Evolutionary conservation across 129 eudicot species (phyloP), one percentile per base, ranked within the genome.

Genomic region (Escallonia herrerae): DNA sequence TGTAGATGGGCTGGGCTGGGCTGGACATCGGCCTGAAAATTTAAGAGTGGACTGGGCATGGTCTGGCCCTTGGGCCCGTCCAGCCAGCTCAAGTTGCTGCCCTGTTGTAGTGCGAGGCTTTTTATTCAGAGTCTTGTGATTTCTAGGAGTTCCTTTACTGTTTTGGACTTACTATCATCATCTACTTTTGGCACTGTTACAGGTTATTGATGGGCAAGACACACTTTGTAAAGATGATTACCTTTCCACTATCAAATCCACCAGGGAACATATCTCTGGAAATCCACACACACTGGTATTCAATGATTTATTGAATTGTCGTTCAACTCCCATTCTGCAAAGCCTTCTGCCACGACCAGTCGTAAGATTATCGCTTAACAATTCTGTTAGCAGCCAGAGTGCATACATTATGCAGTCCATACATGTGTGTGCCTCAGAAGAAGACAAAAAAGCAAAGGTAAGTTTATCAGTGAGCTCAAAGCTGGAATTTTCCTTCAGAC

Each of bases 151-250:
- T 1, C 49, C 9, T 45, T 45, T 45, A 45, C 49, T 45, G 9
- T 8, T 8, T 45, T 45, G 9, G 6, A 45, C 9, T 45, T 45
- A 0, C 49, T 45, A 53, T 53, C 58, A 11, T 6, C 14, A 9
- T 40, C 38, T 38, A 15, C 15, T 11, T 43, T 69, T 61, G 40
- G 40, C 41, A 40, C 56, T 59, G 69, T 52, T 69, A 15, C 79
- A 87, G 97, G 84, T 87, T 64, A 73, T 91, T 37, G 96, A 91
- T 76, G 95, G 86, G 67, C 76, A 77, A 66, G 82, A 82, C 53
- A 65, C 76, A 63, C 56, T 76, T 15, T 33, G 65, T 22, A 75
- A 79, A 64, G 81, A 74, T 55, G 72, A 62, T 70, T 77, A 74
- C 65, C 60, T 70, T 53, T 76, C 85, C 42, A 70, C 61, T 62